Conservation (phyloP, 257 asterid species). For the Thymus quinquecostatus region DNA sequence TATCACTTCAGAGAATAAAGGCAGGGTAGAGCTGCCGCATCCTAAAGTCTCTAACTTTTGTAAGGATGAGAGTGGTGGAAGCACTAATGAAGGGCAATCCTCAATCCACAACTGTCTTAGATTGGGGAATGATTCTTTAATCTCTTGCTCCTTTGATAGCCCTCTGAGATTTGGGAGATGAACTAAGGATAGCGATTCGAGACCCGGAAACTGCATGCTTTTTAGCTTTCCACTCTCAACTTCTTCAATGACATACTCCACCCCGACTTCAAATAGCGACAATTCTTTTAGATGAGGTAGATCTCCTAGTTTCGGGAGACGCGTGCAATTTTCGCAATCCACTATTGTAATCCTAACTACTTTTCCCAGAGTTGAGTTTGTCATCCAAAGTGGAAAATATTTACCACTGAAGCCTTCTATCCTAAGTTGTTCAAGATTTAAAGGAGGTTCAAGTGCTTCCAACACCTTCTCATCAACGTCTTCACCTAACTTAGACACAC, state of each 20-base stretch:
- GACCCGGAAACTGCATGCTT: no score
- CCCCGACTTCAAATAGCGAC: not conserved
- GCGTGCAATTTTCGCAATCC: not conserved
- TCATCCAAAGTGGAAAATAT: conserved; percentile 36
- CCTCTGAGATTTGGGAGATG: conserved; percentile 26
- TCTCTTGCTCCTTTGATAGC: conserved; percentile 10
- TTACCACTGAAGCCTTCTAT: conserved; percentile 7
- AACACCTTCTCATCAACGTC: no score
- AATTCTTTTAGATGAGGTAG: not conserved
- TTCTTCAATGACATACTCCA: no score
- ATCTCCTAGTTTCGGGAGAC: conserved; percentile 10
- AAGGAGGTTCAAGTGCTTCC: no score
- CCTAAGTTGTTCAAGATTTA: no score
- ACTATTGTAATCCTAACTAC: not conserved
- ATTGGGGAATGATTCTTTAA: conserved; percentile 15
- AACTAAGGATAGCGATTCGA: accelerated
- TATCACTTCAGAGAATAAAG: conserved; percentile 1
- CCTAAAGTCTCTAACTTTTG: not conserved
- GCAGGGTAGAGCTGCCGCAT: conserved; percentile 19
- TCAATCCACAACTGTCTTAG: not conserved
- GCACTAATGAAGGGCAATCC: conserved; percentile 17
- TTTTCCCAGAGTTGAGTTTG: not conserved
- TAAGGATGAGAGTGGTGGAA: conserved; percentile 13
- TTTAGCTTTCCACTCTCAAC: no score
- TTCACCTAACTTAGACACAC: no score